Evolutionary conservation across 306 rosid species (phyloP), one percentile per base, ranked within the genome.

Genomic region (Argentina anserina): DNA sequence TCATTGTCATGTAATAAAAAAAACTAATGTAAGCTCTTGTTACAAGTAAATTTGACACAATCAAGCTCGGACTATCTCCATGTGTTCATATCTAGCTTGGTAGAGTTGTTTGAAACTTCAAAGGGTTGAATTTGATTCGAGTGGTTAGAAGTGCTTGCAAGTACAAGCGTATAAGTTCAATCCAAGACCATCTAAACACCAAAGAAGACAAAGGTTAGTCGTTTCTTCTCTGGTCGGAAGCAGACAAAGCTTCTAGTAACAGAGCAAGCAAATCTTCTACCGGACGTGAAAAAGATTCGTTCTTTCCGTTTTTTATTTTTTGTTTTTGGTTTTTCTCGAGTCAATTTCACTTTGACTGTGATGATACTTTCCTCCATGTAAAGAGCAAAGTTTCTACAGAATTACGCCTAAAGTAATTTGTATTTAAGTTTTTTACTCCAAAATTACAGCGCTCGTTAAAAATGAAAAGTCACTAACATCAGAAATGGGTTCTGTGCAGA

Each of bases 341-440:
- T 70, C 52, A 70, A 53, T 39, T 36, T 33, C 46, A 50, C 74
- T 3, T 58, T 41, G 56, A 71, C 42, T 58, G 29, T 41, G 29
- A 31, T 34, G 2, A 7, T 33, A 33, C 36, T 2, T 5, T 33
- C 5, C 36, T 5, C 36, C 36, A 33, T 12, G 34, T 26, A 77
- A 21, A 70, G 65, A 70, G 64, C 40, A 72, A 69, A 34, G 53
- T 69, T 73, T 34, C 45, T 45, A 5, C 63, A 69, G 79, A 20
- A 43, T 71, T 72, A 45, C 68, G 25, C 15, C 40, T 34, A 62
- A 61, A 63, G 39, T 17, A 39, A 50, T 64, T 31, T 45, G 39
- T 10, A 31, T 60, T 31, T 60, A 31, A 29, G 39, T 33, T 29
- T 26, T 36, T 64, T 1, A 65, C 46, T 25, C 71, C 20, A 0